Percentiles rank a stretch among this genome's conserved stretches.
Evolutionary conservation across 2,329 filamentous ascomycete species (phyloP).

Genomic region (Pseudopyricularia javanii): DNA sequence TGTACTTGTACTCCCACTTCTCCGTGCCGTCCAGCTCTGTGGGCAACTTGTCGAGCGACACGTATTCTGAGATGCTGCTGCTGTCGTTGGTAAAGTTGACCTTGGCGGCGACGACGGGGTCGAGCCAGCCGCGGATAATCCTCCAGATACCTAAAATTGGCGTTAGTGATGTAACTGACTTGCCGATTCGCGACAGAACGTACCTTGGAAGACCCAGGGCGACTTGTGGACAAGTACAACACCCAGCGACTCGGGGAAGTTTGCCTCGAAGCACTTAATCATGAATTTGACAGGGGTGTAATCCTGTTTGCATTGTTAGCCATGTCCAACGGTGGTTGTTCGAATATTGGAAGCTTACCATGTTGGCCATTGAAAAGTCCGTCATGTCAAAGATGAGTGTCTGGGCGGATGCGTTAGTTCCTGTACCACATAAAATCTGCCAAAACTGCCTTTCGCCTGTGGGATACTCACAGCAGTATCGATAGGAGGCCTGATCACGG

Average conservation of each 20-base stretch:
- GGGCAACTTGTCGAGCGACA: conserved; percentile 57
- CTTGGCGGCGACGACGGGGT: conserved; percentile 89
- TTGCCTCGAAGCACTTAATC: conserved; percentile 98
- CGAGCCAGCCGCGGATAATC: conserved; percentile 90
- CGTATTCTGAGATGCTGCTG: conserved; percentile 66
- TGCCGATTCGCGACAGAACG: conserved; percentile 10
- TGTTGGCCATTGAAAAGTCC: conserved; percentile 84
- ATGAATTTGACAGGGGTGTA: conserved; percentile 97
- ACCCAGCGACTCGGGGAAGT: conserved; percentile 89
- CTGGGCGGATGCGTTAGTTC: conserved; percentile 28
- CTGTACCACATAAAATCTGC: neutral
- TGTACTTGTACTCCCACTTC: conserved; percentile 71
- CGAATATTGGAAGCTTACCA: conserved; percentile 40
- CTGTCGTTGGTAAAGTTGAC: conserved; percentile 82
- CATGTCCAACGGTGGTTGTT: conserved; percentile 12
- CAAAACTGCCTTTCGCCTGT: neutral
- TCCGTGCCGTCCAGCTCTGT: conserved; percentile 81
- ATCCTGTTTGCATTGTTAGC: conserved; percentile 38
- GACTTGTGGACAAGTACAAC: conserved; percentile 88
- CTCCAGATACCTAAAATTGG: conserved; percentile 67
- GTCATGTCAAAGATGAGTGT: conserved; percentile 96
- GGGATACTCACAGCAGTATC: conserved; percentile 71
- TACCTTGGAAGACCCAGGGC: conserved; percentile 92
- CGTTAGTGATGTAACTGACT: neutral
- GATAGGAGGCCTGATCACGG: conserved; percentile 66